Evolutionary conservation across 2,329 filamentous ascomycete genomes (phyloP).

Genomic region (Pseudogymnoascus sp.): DNA sequence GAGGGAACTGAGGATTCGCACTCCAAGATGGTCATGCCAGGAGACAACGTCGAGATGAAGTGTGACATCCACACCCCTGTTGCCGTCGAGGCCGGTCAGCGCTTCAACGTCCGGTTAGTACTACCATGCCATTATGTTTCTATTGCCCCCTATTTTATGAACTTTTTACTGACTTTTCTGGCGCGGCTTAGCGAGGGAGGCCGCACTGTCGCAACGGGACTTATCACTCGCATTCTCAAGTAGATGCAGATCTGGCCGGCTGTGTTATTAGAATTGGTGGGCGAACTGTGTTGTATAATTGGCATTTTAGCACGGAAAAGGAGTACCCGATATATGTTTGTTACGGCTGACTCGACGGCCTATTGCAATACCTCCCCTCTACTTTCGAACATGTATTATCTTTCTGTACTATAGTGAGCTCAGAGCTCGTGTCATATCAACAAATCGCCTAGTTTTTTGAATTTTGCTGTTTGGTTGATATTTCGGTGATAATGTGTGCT

Average conservation of each 20-base stretch:
- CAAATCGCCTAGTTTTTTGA: constrained; percentile 1
- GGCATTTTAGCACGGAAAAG: constrained; percentile 9
- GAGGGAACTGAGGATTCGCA: constrained; percentile 67
- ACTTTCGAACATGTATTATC: constrained; percentile 1
- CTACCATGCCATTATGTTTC: neutral
- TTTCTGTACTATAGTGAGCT: constrained; percentile 5
- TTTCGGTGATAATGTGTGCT: neutral
- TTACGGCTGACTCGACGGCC: constrained; percentile 4
- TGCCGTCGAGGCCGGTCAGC: constrained; percentile 83
- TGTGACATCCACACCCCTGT: constrained; percentile 77
- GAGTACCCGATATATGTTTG: constrained; percentile 9
- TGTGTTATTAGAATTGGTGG: constrained; percentile 7
- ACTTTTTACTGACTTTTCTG: neutral
- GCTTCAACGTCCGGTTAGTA: constrained; percentile 76
- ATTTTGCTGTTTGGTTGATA: neutral
- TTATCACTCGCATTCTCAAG: constrained; percentile 64
- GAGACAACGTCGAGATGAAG: constrained; percentile 98
- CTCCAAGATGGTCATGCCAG: constrained; percentile 87
- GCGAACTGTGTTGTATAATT: constrained; percentile 9
- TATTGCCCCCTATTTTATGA: neutral
- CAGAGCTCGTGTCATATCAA: constrained; percentile 1
- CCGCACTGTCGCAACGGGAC: constrained; percentile 75
- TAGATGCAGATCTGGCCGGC: constrained; percentile 21
- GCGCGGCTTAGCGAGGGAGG: constrained; percentile 60
- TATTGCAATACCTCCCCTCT: constrained; percentile 1